phyloP scores from a whole-genome alignment of 352 stramenopile genomes.

The Globisporangium iwayamae region DNA sequence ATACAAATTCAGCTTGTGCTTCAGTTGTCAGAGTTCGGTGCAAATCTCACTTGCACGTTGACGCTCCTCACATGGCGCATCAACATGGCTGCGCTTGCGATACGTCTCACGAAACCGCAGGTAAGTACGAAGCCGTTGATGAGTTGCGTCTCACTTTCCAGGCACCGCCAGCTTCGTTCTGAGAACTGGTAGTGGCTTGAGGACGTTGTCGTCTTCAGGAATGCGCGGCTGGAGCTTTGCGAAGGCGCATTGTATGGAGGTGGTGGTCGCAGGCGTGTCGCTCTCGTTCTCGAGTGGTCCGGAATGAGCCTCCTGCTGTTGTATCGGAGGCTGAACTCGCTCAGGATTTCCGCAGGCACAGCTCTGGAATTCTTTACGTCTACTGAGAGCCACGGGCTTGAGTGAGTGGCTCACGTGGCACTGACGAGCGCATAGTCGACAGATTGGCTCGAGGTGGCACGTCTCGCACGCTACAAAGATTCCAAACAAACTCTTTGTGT shows the following conservation, averaged over 20 bases:
- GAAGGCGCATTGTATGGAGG: neutral
- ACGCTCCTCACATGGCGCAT: neutral
- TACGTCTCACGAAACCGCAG: neutral
- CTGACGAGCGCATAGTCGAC: slow-evolving; percentile 41
- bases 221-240: neutral
- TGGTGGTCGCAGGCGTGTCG: neutral
- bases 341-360: neutral
- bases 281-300: neutral
- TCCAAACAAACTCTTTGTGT: slow-evolving; percentile 23
- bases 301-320: neutral
- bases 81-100: slow-evolving; percentile 5
- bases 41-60: neutral
- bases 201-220: slow-evolving; percentile 3
- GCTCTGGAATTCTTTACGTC: neutral
- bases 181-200: neutral
- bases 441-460: slow-evolving; percentile 40
- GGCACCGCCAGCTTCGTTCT: neutral
- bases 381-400: slow-evolving; percentile 10
- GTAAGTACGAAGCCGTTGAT: neutral
- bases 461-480: slow-evolving; percentile 47
- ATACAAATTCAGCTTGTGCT: no score
- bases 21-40: no score
- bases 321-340: neutral
- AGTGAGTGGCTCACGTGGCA: slow-evolving; percentile 45
- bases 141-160: no score